Evolutionary conservation across 768 basidiomycete species (phyloP).

Genomic region (Rhodotorula graminis): DNA sequence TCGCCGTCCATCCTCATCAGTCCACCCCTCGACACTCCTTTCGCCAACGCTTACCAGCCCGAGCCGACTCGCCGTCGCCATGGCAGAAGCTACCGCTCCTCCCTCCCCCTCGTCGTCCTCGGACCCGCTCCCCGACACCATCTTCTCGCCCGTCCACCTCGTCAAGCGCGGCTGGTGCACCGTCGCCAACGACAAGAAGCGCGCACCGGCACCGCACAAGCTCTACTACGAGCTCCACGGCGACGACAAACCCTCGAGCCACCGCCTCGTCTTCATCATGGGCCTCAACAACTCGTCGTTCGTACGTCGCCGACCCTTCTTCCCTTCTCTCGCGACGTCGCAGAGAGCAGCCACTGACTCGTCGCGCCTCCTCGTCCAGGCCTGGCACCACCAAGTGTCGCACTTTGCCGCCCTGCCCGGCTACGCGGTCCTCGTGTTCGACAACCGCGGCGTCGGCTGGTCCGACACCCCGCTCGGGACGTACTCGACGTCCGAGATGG

Average conservation of each 20-base stretch:
- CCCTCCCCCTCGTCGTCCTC: neutral
- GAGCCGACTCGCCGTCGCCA: neutral
- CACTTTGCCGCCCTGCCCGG: constrained; percentile 18
- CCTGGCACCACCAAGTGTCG: constrained; percentile 36
- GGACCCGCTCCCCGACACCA: neutral
- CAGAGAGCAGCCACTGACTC: too few relatives aligned
- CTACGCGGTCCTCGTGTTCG: constrained; percentile 38
- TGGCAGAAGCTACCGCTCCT: neutral
- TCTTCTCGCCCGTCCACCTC: constrained; percentile 9
- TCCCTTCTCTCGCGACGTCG: neutral
- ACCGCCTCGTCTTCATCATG: constrained; percentile 23
- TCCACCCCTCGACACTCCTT: too few relatives aligned
- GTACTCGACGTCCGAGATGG: constrained; percentile 36
- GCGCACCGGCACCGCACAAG: neutral
- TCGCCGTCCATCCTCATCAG: too few relatives aligned
- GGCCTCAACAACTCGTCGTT: constrained; percentile 30
- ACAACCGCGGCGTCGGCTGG: constrained; percentile 42
- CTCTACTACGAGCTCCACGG: constrained; percentile 33
- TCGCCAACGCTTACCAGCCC: too few relatives aligned
- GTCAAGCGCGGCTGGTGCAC: constrained; percentile 17
- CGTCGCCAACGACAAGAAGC: neutral
- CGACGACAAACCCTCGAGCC: constrained; percentile 1
- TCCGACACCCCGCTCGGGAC: neutral
- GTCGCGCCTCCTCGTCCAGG: constrained; percentile 6
- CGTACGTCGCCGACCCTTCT: constrained; percentile 8